Evolutionary conservation across 257 asterid species (phyloP).

Genomic region (Nicotiana tomentosiformis): DNA sequence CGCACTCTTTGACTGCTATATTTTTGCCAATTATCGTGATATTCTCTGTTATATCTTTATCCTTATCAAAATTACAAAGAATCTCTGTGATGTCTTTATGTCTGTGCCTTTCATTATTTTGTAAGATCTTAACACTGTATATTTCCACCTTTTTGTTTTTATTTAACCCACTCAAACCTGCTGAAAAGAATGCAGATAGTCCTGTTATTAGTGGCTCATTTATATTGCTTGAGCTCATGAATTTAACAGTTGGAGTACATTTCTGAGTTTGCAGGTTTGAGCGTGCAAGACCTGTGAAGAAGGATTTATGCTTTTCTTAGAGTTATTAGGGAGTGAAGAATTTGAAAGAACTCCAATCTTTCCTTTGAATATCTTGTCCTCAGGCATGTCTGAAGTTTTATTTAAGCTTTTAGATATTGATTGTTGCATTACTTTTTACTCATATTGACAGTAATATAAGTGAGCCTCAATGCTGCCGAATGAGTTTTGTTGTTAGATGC

Average conservation of each 20-base stretch:
- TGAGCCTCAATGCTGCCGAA: neutral
- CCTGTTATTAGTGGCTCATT: neutral
- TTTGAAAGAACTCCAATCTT: neutral
- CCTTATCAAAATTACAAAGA: no score
- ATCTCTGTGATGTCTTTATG: neutral
- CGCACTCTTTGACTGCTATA: neutral
- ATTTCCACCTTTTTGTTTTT: neutral
- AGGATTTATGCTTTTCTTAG: neutral
- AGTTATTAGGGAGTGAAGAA: neutral
- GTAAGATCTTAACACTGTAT: neutral
- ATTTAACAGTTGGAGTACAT: neutral
- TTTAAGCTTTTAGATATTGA: neutral
- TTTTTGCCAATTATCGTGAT: neutral
- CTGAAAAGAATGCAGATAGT: neutral
- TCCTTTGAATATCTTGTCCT: neutral
- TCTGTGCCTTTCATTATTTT: neutral
- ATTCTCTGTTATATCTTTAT: neutral
- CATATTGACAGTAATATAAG: neutral
- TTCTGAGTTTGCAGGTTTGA: constrained; percentile 18
- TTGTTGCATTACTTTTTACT: neutral
- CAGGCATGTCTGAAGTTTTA: neutral
- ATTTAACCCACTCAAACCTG: neutral
- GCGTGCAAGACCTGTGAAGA: constrained; percentile 27
- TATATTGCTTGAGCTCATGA: neutral
- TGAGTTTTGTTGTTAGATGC: neutral